Conservation (phyloP, 2,329 filamentous ascomycete genomes). For the Cladobotryum protrusum region DNA sequence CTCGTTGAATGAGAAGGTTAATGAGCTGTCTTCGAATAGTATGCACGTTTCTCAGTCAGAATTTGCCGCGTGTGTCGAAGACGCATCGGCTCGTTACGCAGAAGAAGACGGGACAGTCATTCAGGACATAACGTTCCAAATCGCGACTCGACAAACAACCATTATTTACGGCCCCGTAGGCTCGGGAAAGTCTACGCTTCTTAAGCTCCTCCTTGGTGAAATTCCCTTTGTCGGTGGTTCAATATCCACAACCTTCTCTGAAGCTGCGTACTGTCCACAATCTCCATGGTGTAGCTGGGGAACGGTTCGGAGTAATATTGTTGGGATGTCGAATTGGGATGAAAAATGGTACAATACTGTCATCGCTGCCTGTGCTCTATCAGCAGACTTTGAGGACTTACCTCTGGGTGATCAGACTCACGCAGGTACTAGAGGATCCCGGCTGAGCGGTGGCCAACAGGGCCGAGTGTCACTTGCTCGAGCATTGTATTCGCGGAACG, state of each 20-base stretch:
- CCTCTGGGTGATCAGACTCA: slow-evolving; percentile 26
- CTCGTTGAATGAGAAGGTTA: too few relatives aligned
- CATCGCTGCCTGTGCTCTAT: slow-evolving; percentile 22
- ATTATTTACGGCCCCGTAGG: slow-evolving; percentile 16
- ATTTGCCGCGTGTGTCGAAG: too few relatives aligned
- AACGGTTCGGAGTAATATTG: slow-evolving; percentile 28
- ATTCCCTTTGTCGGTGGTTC: slow-evolving; percentile 13
- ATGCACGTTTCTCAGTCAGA: too few relatives aligned
- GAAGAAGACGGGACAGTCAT: too few relatives aligned
- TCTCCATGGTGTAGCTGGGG: slow-evolving; percentile 24
- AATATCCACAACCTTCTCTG: background rate
- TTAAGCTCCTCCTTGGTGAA: slow-evolving; percentile 19
- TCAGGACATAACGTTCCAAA: too few relatives aligned
- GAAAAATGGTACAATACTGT: slow-evolving; percentile 21
- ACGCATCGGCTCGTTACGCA: too few relatives aligned
- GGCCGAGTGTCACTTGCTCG: slow-evolving; percentile 31
- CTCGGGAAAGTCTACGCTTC: slow-evolving; percentile 19
- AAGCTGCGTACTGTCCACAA: slow-evolving; percentile 25
- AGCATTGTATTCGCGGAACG: slow-evolving; percentile 32
- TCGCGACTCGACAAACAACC: too few relatives aligned
- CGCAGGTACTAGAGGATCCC: slow-evolving; percentile 30
- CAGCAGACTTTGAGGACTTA: slow-evolving; percentile 22
- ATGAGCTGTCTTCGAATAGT: too few relatives aligned
- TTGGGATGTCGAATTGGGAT: slow-evolving; percentile 18
- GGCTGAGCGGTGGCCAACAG: slow-evolving; percentile 32